phyloP scores from a whole-genome alignment of 495 filamentous ascomycete species.

The Trichocladium antarcticum region DNA sequence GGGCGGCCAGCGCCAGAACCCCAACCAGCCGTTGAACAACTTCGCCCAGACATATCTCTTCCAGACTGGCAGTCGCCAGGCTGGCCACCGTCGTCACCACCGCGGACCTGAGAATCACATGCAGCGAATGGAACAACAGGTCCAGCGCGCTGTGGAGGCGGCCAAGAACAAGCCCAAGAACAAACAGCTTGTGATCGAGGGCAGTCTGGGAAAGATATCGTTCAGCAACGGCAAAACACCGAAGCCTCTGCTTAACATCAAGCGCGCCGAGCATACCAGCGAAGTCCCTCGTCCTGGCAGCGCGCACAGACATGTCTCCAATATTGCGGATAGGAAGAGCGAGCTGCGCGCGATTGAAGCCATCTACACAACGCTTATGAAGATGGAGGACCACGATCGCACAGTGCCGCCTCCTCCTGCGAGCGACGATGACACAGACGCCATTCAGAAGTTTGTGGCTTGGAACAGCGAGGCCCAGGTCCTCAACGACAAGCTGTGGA shows the following conservation, averaged over 20 bases:
- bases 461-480: constrained; percentile 59
- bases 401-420: constrained; percentile 58
- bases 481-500: constrained; percentile 76
- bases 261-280: constrained; percentile 65
- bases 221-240: constrained; percentile 98
- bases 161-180: constrained; percentile 96
- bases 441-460: constrained; percentile 54
- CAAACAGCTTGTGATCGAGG: constrained; percentile 95
- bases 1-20: constrained; percentile 72
- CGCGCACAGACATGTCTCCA: constrained; percentile 36
- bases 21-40: constrained; percentile 81
- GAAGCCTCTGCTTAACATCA: constrained; percentile 87
- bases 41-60: constrained; percentile 98
- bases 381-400: constrained; percentile 89
- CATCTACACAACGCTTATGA: constrained; percentile 79
- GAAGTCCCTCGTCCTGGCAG: constrained; percentile 37
- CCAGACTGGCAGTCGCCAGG: constrained; percentile 72
- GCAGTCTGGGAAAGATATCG: constrained; percentile 95
- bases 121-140: constrained; percentile 98
- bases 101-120: constrained; percentile 88
- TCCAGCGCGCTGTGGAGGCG: constrained; percentile 91
- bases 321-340: constrained; percentile 62
- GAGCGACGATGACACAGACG: constrained; percentile 50
- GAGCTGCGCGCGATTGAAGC: constrained; percentile 74
- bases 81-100: constrained; percentile 57